Evolutionary conservation across 768 basidiomycete species (phyloP).

Genomic region (Lactarius sanguifluus): DNA sequence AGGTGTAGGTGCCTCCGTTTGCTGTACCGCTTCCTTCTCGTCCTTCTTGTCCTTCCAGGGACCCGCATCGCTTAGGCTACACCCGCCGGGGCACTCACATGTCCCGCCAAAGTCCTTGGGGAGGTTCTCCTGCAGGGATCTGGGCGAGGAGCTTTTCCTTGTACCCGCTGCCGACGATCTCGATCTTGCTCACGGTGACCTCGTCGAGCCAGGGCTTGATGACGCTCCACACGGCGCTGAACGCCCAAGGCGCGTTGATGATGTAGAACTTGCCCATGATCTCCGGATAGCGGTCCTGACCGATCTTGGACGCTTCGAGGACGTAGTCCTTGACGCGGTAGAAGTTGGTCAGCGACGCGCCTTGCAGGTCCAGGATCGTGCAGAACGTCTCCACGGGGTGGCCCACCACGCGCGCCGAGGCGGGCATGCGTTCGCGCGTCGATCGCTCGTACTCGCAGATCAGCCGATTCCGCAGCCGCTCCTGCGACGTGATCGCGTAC

Average conservation of each 20-base stretch:
- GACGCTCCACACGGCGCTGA: constrained; percentile 82
- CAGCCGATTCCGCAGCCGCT: constrained; percentile 85
- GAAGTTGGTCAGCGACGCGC: constrained; percentile 71
- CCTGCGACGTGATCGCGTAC: constrained; percentile 77
- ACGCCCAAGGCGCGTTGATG: constrained; percentile 95
- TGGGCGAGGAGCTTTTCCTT: constrained; percentile 75
- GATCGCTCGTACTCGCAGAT: constrained; percentile 94
- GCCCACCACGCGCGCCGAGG: constrained; percentile 66
- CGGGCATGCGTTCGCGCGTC: constrained; percentile 75
- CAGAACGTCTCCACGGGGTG: constrained; percentile 95
- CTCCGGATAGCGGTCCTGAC: constrained; percentile 91
- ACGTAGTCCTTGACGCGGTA: constrained; percentile 94
- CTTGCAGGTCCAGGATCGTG: constrained; percentile 91
- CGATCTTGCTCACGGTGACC: constrained; percentile 93
- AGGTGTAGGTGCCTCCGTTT: not conserved
- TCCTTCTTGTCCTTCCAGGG: constrained; percentile 67
- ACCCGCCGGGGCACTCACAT: constrained; percentile 77
- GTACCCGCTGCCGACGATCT: constrained; percentile 78
- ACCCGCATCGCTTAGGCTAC: constrained; percentile 85
- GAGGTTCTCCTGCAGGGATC: constrained; percentile 79
- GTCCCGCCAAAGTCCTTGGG: constrained; percentile 83
- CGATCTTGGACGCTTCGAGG: constrained; percentile 66
- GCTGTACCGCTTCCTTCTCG: not conserved
- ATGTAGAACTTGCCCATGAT: constrained; percentile 99
- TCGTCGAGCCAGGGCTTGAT: constrained; percentile 94